Base-by-base conservation (phyloP, 129 eudicot genomes). In the Centrapalus pauciflorus region DNA sequence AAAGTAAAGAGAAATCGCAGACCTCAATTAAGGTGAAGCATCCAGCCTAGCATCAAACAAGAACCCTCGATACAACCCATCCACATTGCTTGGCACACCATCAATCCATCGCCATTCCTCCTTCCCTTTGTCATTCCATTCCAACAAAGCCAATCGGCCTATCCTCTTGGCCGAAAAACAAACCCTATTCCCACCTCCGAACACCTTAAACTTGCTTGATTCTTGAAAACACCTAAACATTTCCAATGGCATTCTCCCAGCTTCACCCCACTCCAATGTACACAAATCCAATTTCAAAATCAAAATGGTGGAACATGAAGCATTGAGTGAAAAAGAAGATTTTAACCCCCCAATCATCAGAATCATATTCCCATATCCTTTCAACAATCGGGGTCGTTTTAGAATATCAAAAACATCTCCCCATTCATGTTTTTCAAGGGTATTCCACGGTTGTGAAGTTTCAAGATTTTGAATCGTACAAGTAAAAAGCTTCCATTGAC, bases 131-230 rank as follows among this genome's bases (percentile, higher is more conserved):
- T 75, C 96, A 41, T 55, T 79, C 0, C 67, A 67, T 51, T 88
- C 89, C 92, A 96, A 93, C 77, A 93, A 70, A 0, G 95, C 99
- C 83, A 89, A 52, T 40, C 84, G 70, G 70, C 90, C 96, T 8
- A 86, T 69, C 75, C 92, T 76, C 58, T 89, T 93, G 0, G 92
- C 99, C 6, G 96, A 85, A 64, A 93, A 93, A 58, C 99, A 88
- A 37, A 93, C 83, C 81, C 85, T 77, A 61, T 78, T 76, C 30
- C 99, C 96, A 1, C 95, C 95, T 34, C 99, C 99, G 77, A 93
- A 89, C 62, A 89, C 99, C 88, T 93, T 93, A 66, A 88, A 93
- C 86, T 93, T 93, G 43, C 95, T 84, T 7, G 91, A 83, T 57
- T 93, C 95, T 34, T 76, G 83, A 32, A 88, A 93, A 64, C 80